Evolutionary conservation across 176 grass and related monocot genomes (phyloP).

Genomic region (Rhynchospora pubera): DNA sequence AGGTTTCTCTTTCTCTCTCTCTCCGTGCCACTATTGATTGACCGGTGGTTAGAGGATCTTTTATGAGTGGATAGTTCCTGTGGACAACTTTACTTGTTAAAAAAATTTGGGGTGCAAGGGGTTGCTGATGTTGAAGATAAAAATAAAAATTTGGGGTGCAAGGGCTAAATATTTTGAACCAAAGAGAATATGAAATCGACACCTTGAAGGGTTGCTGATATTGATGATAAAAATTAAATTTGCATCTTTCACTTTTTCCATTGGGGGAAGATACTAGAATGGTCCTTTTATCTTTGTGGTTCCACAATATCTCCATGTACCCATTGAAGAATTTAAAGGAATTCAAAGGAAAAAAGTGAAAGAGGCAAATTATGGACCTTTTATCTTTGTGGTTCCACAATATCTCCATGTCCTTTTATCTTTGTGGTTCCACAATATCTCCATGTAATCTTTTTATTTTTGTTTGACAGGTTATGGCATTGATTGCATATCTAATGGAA

Average conservation of each 20-base stretch:
- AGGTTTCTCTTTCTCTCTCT: conserved; percentile 48
- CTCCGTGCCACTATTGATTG: neutral
- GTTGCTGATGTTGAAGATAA: too few relatives aligned
- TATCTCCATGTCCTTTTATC: too few relatives aligned
- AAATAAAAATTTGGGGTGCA: conserved; percentile 7
- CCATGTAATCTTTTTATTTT: conserved; percentile 14
- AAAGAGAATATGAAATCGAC: neutral
- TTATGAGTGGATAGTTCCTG: neutral
- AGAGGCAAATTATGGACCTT: too few relatives aligned
- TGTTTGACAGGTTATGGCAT: conserved; percentile 80
- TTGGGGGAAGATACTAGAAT: conserved; percentile 15
- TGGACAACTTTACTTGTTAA: neutral
- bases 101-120: conserved; percentile 9
- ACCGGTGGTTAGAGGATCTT: neutral
- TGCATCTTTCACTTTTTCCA: neutral
- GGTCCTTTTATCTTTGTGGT: neutral
- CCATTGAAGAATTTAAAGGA: neutral
- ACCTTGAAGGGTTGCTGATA: neutral
- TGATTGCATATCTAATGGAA: conserved; percentile 97
- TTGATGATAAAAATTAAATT: neutral
- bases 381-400: too few relatives aligned
- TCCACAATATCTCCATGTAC: neutral
- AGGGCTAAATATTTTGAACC: conserved; percentile 1
- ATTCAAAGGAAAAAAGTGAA: too few relatives aligned
- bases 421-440: too few relatives aligned